Conservation (phyloP, 345 rosid genomes). For the Sonneratia alba region DNA sequence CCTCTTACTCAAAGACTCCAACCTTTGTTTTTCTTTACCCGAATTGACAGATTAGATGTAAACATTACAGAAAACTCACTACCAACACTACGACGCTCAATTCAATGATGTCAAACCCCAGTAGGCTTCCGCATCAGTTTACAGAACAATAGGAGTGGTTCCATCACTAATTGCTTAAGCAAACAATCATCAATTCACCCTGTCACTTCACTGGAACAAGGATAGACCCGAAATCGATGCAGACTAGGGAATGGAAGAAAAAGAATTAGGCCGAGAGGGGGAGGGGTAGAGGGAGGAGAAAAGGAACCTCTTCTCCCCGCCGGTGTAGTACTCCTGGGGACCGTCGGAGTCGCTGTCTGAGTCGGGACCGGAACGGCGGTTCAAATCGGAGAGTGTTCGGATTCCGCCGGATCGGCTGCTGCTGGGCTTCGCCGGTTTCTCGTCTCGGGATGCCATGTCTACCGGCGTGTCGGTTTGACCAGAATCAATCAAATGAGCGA, state of each 20-base stretch:
- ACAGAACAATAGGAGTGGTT: too few species aligned
- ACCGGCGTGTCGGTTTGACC: not conserved
- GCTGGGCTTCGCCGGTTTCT: slow-evolving; percentile 61
- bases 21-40: not conserved
- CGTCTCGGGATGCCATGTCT: slow-evolving; percentile 62
- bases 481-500: not conserved
- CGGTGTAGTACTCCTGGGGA: slow-evolving; percentile 87
- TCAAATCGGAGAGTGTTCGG: slow-evolving; percentile 83
- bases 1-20: not conserved
- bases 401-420: slow-evolving; percentile 54
- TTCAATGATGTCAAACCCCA: too few species aligned
- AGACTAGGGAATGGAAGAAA: not conserved
- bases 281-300: not conserved
- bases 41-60: too few species aligned
- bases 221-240: not conserved
- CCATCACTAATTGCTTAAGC: not conserved
- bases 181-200: not conserved
- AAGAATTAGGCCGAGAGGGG: not conserved
- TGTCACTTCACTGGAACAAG: not conserved
- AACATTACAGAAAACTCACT: too few species aligned
- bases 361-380: slow-evolving; percentile 57
- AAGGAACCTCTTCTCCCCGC: slow-evolving; percentile 85
- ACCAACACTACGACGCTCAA: too few species aligned
- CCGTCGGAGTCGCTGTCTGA: slow-evolving; percentile 76
- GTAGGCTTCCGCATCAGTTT: too few species aligned